Evolutionary conservation across 1,139 yeast genomes (phyloP).

Genomic region (Yamadazyma trypodendri): DNA sequence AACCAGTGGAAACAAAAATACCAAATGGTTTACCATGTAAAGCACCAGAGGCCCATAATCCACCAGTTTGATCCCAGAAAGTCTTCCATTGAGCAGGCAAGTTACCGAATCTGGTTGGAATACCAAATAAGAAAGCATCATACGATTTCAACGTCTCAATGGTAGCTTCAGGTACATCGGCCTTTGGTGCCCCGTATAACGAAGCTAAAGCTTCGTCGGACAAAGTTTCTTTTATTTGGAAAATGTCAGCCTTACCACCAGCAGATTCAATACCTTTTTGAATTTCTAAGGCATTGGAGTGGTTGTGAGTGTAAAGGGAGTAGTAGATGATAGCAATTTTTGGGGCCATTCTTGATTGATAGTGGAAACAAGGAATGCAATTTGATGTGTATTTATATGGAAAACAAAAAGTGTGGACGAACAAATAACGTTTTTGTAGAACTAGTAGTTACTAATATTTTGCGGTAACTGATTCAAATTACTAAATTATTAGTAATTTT

Average conservation of each 20-base stretch:
- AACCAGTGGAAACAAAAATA: slow-evolving; percentile 45
- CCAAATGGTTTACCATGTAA: slow-evolving; percentile 49
- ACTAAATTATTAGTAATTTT: slow-evolving; percentile 2
- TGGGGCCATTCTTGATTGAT: slow-evolving; percentile 17
- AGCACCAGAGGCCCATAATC: slow-evolving; percentile 51
- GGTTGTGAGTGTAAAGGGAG: slow-evolving; percentile 64
- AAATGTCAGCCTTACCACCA: slow-evolving; percentile 40
- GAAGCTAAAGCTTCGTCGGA: slow-evolving; percentile 35
- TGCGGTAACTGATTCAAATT: background rate
- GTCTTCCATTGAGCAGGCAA: slow-evolving; percentile 46
- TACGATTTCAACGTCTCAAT: slow-evolving; percentile 35
- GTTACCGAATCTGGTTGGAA: slow-evolving; percentile 52
- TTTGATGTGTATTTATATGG: no score
- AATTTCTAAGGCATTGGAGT: slow-evolving; percentile 44
- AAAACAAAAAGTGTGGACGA: background rate
- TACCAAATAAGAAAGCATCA: slow-evolving; percentile 50
- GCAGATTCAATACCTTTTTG: slow-evolving; percentile 42
- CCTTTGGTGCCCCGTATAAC: slow-evolving; percentile 45
- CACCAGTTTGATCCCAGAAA: slow-evolving; percentile 49
- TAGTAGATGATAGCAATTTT: slow-evolving; percentile 53
- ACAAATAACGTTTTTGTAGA: background rate
- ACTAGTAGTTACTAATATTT: background rate
- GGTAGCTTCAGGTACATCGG: slow-evolving; percentile 44
- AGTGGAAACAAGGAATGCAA: no score
- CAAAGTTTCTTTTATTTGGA: slow-evolving; percentile 51